Conservation (phyloP, 306 rosid species). For the Begonia fuchsioides region DNA sequence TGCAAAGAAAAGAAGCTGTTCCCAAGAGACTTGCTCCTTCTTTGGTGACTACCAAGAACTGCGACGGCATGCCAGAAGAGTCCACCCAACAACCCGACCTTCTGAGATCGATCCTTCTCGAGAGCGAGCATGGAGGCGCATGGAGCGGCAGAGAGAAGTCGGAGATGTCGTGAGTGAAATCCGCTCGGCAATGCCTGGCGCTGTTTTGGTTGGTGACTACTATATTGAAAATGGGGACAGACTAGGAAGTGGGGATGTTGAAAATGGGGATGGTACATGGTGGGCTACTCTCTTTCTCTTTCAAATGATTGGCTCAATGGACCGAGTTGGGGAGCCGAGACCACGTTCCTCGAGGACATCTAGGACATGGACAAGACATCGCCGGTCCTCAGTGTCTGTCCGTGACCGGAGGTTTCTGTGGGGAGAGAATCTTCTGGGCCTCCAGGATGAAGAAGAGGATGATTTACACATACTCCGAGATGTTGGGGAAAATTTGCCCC, state of each 20-base stretch:
- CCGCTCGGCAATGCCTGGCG: constrained; percentile 79
- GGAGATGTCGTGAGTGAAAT: constrained; percentile 89
- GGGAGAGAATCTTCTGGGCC: constrained; percentile 77
- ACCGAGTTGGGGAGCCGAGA: constrained; percentile 47
- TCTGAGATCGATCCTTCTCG: constrained; percentile 64
- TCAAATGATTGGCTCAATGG: constrained; percentile 73
- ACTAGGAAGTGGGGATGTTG: constrained; percentile 31
- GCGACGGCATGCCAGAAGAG: constrained; percentile 88
- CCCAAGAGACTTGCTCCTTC: constrained; percentile 74
- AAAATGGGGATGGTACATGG: constrained; percentile 42
- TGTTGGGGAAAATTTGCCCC: constrained; percentile 28
- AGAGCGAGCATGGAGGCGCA: constrained; percentile 66
- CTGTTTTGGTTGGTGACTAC: constrained; percentile 77
- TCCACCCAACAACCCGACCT: constrained; percentile 71
- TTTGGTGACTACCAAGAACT: constrained; percentile 70
- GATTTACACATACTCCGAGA: constrained; percentile 6
- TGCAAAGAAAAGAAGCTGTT: constrained; percentile 77
- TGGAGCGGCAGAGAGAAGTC: constrained; percentile 78
- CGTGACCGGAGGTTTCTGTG: constrained; percentile 58
- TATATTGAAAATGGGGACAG: constrained; percentile 81
- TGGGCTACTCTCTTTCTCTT: constrained; percentile 57
- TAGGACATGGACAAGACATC: constrained; percentile 62
- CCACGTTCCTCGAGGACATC: constrained; percentile 19
- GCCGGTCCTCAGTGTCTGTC: constrained; percentile 33
- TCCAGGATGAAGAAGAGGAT: constrained; percentile 22